phyloP scores from a whole-genome alignment of 2,329 filamentous ascomycete genomes.

The Botrytis aclada region DNA sequence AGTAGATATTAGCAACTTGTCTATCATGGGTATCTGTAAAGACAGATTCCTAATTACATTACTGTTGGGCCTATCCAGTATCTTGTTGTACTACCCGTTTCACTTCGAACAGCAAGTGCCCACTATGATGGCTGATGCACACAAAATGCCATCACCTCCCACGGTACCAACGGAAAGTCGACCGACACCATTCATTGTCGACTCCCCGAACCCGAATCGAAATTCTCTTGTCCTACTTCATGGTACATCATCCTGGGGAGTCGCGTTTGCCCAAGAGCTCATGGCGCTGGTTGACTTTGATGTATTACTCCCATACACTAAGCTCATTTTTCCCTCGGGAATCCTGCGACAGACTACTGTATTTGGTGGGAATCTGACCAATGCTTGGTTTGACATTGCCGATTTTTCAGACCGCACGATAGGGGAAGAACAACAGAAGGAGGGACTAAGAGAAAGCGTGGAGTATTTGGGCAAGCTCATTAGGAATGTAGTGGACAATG shows the following conservation, averaged over 20 bases:
- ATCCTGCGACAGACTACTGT: conserved; percentile 23
- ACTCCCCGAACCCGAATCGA: conserved; percentile 35
- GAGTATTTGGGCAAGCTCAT: conserved; percentile 24
- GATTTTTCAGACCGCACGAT: conserved; percentile 30
- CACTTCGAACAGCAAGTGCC: not conserved
- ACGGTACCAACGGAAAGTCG: not conserved
- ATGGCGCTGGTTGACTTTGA: conserved; percentile 39
- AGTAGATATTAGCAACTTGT: not conserved
- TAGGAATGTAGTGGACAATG: conserved; percentile 15
- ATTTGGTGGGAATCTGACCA: conserved; percentile 24
- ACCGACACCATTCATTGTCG: conserved; percentile 25
- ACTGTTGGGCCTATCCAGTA: not conserved
- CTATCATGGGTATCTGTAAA: not conserved
- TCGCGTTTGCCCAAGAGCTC: conserved; percentile 39
- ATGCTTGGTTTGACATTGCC: conserved; percentile 36
- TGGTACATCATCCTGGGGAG: conserved; percentile 40
- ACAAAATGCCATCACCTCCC: not conserved
- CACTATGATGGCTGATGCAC: not conserved
- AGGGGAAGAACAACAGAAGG: conserved; percentile 20
- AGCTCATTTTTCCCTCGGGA: conserved; percentile 31
- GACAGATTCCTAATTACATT: not conserved
- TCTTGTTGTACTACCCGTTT: not conserved
- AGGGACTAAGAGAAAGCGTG: conserved; percentile 23
- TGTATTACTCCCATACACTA: conserved; percentile 19
- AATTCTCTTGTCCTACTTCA: conserved; percentile 43